Conservation (phyloP, 768 basidiomycete genomes). For the Leccinum pellstonianum region DNA sequence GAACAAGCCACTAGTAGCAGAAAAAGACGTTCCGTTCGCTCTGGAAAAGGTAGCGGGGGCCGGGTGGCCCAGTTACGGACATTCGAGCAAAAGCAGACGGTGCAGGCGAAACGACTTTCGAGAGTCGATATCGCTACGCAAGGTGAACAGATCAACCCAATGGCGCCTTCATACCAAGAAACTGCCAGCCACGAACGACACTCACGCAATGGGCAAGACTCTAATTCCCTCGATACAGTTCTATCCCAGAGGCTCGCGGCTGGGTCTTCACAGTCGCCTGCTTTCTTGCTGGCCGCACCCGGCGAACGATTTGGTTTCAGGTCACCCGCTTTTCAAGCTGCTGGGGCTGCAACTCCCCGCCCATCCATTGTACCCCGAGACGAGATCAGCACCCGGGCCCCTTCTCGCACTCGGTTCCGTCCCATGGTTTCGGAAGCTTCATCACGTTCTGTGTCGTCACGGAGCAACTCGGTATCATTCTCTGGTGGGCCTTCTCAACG, state of each 20-base stretch:
- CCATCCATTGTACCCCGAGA: not conserved
- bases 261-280: not conserved
- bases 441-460: not conserved
- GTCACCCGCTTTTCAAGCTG: not conserved
- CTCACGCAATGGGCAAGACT: not conserved
- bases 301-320: not conserved
- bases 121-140: slow-evolving; percentile 1
- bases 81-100: not conserved
- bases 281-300: not conserved
- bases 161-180: slow-evolving; percentile 1
- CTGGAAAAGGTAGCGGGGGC: slow-evolving; percentile 5
- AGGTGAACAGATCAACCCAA: slow-evolving; percentile 3
- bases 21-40: not conserved
- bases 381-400: not conserved
- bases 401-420: not conserved
- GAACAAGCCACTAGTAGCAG: not conserved
- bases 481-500: not conserved
- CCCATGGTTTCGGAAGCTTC: not conserved
- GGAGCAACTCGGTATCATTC: not conserved
- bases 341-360: too few relatives aligned
- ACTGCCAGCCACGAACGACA: not conserved
- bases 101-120: not conserved
- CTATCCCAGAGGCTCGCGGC: not conserved
- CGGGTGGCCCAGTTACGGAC: not conserved
- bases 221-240: not conserved